Evolutionary conservation across 2,329 filamentous ascomycete species (phyloP).

Genomic region (Alternaria gaisen): DNA sequence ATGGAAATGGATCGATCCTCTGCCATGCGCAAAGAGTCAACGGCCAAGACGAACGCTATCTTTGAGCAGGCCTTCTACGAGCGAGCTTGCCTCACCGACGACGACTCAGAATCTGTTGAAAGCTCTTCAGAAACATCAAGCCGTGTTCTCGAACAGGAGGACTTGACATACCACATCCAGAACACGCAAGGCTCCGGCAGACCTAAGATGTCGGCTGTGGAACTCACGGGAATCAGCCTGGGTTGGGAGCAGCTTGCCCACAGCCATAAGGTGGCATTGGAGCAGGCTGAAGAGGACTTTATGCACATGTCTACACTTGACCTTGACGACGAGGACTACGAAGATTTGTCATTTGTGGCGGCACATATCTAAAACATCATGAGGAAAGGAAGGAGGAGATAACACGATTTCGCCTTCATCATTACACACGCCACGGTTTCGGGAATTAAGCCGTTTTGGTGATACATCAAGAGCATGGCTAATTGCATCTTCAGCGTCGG

Average conservation of each 20-base stretch:
- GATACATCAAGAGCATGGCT: background rate
- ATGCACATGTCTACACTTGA: constrained; percentile 10
- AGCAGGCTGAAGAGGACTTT: constrained; percentile 19
- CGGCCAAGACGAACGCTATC: constrained; percentile 2
- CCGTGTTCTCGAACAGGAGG: background rate
- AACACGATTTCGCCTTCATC: background rate
- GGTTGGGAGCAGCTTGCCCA: constrained; percentile 16
- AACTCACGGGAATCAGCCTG: constrained; percentile 14
- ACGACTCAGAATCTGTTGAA: constrained; percentile 8
- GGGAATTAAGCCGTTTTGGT: background rate
- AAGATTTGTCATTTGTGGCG: constrained; percentile 8
- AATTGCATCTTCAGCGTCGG: background rate
- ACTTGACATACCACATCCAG: constrained; percentile 9
- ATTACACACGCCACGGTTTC: background rate
- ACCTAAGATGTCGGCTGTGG: constrained; percentile 18
- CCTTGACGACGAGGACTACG: constrained; percentile 15
- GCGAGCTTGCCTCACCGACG: constrained; percentile 16
- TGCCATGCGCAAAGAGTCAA: background rate
- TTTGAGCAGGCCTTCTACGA: constrained; percentile 2
- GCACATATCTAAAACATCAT: background rate
- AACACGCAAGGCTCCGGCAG: constrained; percentile 5
- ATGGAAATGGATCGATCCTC: constrained; percentile 12
- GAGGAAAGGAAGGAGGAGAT: background rate
- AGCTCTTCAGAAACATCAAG: constrained; percentile 4
- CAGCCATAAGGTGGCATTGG: constrained; percentile 13